Conservation (phyloP, 2,329 filamentous ascomycete species). For the Xylariomycetidae sp. region DNA sequence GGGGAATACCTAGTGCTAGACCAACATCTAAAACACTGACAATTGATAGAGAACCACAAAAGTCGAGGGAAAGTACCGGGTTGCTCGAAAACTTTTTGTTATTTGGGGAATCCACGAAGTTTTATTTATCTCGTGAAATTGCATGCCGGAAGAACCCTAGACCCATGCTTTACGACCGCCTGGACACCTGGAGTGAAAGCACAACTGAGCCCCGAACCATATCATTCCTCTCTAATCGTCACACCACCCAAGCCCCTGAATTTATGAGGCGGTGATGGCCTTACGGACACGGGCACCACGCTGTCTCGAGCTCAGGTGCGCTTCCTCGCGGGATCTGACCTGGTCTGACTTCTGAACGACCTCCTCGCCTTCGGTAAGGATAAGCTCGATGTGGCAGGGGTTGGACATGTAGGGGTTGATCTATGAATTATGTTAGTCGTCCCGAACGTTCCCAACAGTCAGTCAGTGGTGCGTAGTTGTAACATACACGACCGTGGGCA, state of each 20-base stretch:
- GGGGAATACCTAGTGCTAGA: no score
- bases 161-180: constrained; percentile 34
- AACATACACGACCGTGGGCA: constrained; percentile 99
- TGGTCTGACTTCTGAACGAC: constrained; percentile 83
- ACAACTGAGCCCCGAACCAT: constrained; percentile 27
- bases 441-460: no score
- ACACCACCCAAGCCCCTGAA: constrained; percentile 15
- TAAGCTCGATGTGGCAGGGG: constrained; percentile 99
- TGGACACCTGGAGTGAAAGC: constrained; percentile 33
- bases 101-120: constrained; percentile 28
- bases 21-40: no score
- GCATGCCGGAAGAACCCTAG: constrained; percentile 32
- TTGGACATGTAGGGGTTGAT: constrained; percentile 99
- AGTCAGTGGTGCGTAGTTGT: no score
- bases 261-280: constrained; percentile 63
- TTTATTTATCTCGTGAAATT: constrained; percentile 25
- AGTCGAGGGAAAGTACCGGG: no score
- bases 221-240: constrained; percentile 24
- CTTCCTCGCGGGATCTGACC: constrained; percentile 57
- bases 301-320: constrained; percentile 85
- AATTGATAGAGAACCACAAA: no score
- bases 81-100: constrained; percentile 23
- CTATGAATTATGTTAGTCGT: no score
- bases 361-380: constrained; percentile 97
- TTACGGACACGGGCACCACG: constrained; percentile 66